Conservation (phyloP, 805 yeast genomes). For the Spathaspora sp. region DNA sequence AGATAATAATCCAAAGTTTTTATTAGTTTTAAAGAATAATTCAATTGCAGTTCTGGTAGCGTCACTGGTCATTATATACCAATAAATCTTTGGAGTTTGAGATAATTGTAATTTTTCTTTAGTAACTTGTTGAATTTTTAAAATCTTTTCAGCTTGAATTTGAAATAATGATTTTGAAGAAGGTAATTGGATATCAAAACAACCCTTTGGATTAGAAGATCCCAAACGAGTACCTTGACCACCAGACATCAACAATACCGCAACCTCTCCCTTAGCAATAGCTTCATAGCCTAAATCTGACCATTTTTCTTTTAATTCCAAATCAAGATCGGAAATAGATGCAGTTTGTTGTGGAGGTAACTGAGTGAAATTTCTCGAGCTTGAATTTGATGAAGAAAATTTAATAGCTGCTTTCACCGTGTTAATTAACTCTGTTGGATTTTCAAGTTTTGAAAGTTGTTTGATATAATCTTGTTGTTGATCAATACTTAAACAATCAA, state of each 20-base stretch:
- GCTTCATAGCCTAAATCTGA: slow-evolving; percentile 58
- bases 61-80: slow-evolving; percentile 95
- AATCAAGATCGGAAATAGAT: slow-evolving; percentile 44
- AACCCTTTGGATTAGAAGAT: slow-evolving; percentile 88
- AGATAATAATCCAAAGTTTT: slow-evolving; percentile 65
- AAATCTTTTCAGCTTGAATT: slow-evolving; percentile 85
- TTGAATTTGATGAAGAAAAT: slow-evolving; percentile 24
- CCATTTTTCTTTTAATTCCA: slow-evolving; percentile 36
- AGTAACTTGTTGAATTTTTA: slow-evolving; percentile 59
- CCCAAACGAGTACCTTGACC: slow-evolving; percentile 98
- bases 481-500: slow-evolving; percentile 32
- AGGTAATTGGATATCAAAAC: slow-evolving; percentile 83
- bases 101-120: slow-evolving; percentile 13
- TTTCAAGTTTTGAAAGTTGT: slow-evolving; percentile 39
- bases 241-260: slow-evolving; percentile 91
- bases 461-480: slow-evolving; percentile 34
- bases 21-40: slow-evolving; percentile 55
- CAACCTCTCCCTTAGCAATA: slow-evolving; percentile 71
- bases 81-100: slow-evolving; percentile 23
- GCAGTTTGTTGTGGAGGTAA: slow-evolving; percentile 48
- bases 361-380: slow-evolving; percentile 34
- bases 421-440: slow-evolving; percentile 37
- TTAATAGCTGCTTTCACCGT: slow-evolving; percentile 47
- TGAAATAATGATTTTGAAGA: slow-evolving; percentile 83
- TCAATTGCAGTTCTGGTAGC: slow-evolving; percentile 81